Base-by-base conservation (phyloP, 257 asterid genomes). In the Nicotiana obtusifolia region DNA sequence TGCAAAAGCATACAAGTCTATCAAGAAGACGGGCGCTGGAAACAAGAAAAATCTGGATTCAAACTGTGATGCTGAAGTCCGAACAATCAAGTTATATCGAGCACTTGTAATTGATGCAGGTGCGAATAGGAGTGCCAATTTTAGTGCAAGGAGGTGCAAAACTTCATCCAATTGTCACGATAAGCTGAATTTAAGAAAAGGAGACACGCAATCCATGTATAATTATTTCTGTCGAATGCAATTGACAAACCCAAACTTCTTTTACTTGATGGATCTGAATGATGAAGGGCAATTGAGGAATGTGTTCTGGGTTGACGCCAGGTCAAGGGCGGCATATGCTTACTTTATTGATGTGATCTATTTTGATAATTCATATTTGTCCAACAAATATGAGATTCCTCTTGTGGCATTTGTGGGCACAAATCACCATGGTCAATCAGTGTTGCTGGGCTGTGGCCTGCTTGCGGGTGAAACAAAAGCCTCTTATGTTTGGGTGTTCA, bases 391-490 rank as follows among this genome's bases (percentile, higher is more conserved):
- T 37, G 98, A 93, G 89, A 84, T 87, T 56, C 97, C 97, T 56
- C 92, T 94, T 14, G 94, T 90, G 82, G 77, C 91, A 64, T 85
- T 94, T 83, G 95, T 94, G 44, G 93, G 97, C 80, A 78, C 89
- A 77, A 94, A 94, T 91, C 93, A 94, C 86, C 97, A 92, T 77
- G 97, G 92, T 56, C 97, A 90, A 60, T 88, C 88, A 4, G 87
- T 93, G 76, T 89, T 93, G 83, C 90, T 94, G 64, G 98, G 97
- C n/a, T 93, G 98, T 82, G 97, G 97, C 76, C 83, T 94, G 77
- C 97, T 94, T 83, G 86, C 97, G 5, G 85, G 90, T 10, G 98
- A 91, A 86, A 88, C 87, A 1, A 62, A 35, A 15, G 85, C 85
- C 81, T 94, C 94, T 1, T 94, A 93, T 86, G 69, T 66, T 76